phyloP scores from a whole-genome alignment of 768 basidiomycete species.

The Lactarius deliciosus region DNA sequence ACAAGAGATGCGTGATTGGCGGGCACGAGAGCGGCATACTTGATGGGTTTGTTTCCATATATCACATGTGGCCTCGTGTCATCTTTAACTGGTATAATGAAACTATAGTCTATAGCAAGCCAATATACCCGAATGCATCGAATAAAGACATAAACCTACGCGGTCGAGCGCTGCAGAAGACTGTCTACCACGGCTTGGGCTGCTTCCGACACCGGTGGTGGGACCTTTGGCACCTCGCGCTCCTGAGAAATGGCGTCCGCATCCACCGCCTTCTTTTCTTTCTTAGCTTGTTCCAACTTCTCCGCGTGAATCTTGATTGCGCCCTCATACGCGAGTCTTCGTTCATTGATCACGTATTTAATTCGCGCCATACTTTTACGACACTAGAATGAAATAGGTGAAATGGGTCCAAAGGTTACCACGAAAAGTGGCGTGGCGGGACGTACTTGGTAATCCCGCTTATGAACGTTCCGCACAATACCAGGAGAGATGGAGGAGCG shows the following conservation, averaged over 20 bases:
- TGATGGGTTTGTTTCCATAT: slow-evolving; percentile 1
- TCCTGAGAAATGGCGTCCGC: slow-evolving; percentile 15
- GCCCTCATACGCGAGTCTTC: slow-evolving; percentile 78
- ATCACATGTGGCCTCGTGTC: not conserved
- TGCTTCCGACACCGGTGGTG: slow-evolving; percentile 11
- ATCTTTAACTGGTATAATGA: not conserved
- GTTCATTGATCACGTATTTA: slow-evolving; percentile 89
- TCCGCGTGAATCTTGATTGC: slow-evolving; percentile 42
- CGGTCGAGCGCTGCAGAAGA: slow-evolving; percentile 4
- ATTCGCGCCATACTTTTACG: slow-evolving; percentile 97
- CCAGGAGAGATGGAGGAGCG: slow-evolving; percentile 46
- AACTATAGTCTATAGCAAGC: not conserved
- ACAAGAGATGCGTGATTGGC: slow-evolving; percentile 68
- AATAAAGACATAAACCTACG: not conserved
- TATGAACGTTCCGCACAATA: slow-evolving; percentile 5
- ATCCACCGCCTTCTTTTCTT: not conserved
- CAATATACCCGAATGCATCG: slow-evolving; percentile 4
- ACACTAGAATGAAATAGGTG: slow-evolving; percentile 47
- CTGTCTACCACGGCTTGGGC: slow-evolving; percentile 11
- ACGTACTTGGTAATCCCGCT: slow-evolving; percentile 26
- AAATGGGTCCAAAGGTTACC: slow-evolving; percentile 1
- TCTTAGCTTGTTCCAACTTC: slow-evolving; percentile 22
- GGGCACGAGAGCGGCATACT: slow-evolving; percentile 34
- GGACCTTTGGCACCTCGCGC: slow-evolving; percentile 13
- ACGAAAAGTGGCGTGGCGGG: slow-evolving; percentile 8